Conservation (phyloP, 1,284 basidiomycete species). For the Boletus mariae region DNA sequence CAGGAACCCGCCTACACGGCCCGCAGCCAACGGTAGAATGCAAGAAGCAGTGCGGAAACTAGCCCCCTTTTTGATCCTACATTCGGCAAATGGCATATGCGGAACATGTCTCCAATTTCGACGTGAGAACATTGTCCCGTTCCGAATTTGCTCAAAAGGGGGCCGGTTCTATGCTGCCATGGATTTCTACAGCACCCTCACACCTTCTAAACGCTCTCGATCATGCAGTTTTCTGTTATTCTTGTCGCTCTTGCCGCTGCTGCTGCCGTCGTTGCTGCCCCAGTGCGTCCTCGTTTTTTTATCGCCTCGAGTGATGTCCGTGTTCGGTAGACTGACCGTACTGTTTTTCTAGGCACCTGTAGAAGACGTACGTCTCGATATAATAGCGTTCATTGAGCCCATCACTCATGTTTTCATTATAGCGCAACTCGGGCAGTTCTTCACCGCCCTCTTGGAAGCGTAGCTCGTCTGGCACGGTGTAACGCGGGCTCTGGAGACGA, state of each 20-base stretch:
- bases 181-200: not conserved
- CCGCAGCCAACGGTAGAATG: slow-evolving; percentile 1
- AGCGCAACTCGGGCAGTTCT: not conserved
- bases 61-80: not conserved
- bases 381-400: not conserved
- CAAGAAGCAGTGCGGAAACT: not conserved
- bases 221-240: not conserved
- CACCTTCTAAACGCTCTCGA: not conserved
- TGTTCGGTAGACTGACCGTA: not conserved
- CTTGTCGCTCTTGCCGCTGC: not conserved
- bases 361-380: not conserved
- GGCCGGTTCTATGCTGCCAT: not conserved
- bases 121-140: not conserved
- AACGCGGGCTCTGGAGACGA: not conserved
- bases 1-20: not conserved
- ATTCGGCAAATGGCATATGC: not conserved
- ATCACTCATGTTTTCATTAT: not conserved
- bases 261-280: not conserved
- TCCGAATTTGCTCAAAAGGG: not conserved
- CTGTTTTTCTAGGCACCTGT: not conserved
- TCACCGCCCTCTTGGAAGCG: not conserved
- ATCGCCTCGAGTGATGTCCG: not conserved
- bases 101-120: not conserved
- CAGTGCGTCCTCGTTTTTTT: not conserved
- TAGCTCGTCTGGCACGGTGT: not conserved